Percentiles rank a stretch among this genome's conserved stretches.
Conservation (phyloP, 495 filamentous ascomycete genomes). For the Pseudoneurospora amorphoporcata region DNA sequence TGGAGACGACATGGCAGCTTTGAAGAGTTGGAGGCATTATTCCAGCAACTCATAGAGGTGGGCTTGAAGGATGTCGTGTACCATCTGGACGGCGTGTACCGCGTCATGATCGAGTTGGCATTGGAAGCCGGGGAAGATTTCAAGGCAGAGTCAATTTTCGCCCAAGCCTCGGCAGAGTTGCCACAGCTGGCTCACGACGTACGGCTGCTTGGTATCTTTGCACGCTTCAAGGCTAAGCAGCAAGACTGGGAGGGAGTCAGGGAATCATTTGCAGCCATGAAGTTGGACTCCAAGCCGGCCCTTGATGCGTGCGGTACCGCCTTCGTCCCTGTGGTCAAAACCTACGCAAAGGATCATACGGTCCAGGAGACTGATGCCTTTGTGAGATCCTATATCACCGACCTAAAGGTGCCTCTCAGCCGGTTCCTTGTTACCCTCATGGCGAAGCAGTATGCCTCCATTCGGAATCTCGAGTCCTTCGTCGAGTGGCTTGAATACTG, state of each 20-base stretch:
- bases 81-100: constrained; percentile 20
- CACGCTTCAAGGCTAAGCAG: constrained; percentile 25
- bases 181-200: constrained; percentile 16
- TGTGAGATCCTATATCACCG: constrained; percentile 22
- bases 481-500: constrained; percentile 31
- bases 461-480: constrained; percentile 29
- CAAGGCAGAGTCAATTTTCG: constrained; percentile 20
- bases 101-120: constrained; percentile 30
- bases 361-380: constrained; percentile 33
- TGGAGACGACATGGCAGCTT: constrained; percentile 21
- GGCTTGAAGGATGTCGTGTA: constrained; percentile 11
- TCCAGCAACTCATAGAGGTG: constrained; percentile 12
- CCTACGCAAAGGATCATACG: constrained; percentile 30
- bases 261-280: constrained; percentile 25
- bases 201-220: constrained; percentile 27
- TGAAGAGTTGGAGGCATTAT: constrained; percentile 14
- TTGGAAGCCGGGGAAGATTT: constrained; percentile 23
- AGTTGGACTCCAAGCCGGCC: neutral
- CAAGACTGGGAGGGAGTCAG: constrained; percentile 39
- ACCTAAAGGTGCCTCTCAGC: constrained; percentile 24
- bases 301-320: constrained; percentile 15
- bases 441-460: constrained; percentile 32
- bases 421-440: constrained; percentile 32
- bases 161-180: constrained; percentile 7
- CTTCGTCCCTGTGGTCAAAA: constrained; percentile 36